Evolutionary conservation across 2,329 filamentous ascomycete species (phyloP), one percentile per base, ranked within the genome.

Genomic region (Botrytis aclada): DNA sequence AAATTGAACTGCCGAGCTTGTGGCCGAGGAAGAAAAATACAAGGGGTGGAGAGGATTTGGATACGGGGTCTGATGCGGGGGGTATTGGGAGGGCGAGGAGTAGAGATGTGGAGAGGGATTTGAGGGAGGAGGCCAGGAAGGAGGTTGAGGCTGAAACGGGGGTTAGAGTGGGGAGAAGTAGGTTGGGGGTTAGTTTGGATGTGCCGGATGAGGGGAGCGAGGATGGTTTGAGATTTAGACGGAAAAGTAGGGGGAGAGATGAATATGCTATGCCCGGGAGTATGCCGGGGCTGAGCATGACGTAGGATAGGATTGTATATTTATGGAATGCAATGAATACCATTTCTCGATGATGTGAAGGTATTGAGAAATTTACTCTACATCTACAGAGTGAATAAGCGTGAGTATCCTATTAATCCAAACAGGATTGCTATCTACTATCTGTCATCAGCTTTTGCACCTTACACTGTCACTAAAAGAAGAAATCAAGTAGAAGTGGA

Each of bases 21-120:
- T 97, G 93, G 93, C 93, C 93, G 1, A 85, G 93, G 64, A 95
- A 95, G 84, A 92, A 90, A 84, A 97, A 94, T 77, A 94, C 93
- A 0, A 85, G 93, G 39, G 93, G 92, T 7, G 91, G 91, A 1
- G 90, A 91, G 32, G 70, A 72, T 58, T 22, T 60, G 12, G 89
- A 91, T 37, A 78, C 70, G 18, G 72, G 70, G 12, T 74, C 70
- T 51, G 78, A 80, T 54, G 75, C 79, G 8, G 81, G 82, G 7
- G 87, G 87, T 14, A 81, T 86, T n/a, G 83, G 86, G 62, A 86
- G 87, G 69, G 82, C 83, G 9, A 89, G 86, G 78, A 86, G 88
- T 29, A 87, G 85, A 64, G 88, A 90, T 45, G 80, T 85, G 22
- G 83, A 83, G 29, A 84, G 84, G 47, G 86, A 88, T 66, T 73